Base-by-base conservation (phyloP, 2,329 filamentous ascomycete genomes). In the Beauveria caledonica region DNA sequence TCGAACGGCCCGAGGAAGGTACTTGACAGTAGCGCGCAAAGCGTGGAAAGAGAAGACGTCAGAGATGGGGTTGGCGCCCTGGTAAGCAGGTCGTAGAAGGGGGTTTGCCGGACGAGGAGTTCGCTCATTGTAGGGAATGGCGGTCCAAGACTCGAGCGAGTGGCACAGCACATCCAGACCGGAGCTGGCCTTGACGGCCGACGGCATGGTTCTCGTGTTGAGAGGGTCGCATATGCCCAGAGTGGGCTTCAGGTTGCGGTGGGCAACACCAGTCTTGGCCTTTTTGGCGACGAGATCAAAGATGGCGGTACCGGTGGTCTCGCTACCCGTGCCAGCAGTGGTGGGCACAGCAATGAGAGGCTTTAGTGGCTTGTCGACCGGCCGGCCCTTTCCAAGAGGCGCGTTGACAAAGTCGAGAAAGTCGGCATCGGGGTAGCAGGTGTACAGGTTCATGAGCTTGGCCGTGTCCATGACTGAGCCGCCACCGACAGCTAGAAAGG, bases 381-480 rank as follows among this genome's bases (percentile, higher is more conserved):
- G 90, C n/a, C 83, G 76, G 4, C 94, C 94, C 64, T 89, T 91
- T 62, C 94, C 94, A 0, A 97, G 78, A 0, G 94, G 94, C 0
- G 93, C 93, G 70, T 97, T 97, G 73, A 99, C 94, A 64, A 99
- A 99, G 78, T 99, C 93, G 40, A 97, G 81, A 71, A 99, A 97
- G 67, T 94, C 90, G 39, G 93, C 93, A 8, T 97, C 89, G 0
- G 92, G 92, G 71, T 92, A 97, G 64, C 85, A 87, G 1, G 87
- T 89, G 76, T 97, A 97, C 0, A 99, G 82, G 71, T 99, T 99
- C 92, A 99, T 97, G 60, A 99, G 81, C 76, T 99, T 99, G 59
- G 94, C 93, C 1, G 94, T 99, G 75, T 99, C 94, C 66, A 99
- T 99, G 65, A 97, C 94, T 44, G 91, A 96, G 42, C 94, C 94